These are phyloP conservation scores for Boletus eberwhitei DNA, from an alignment of 768 basidiomycete genomes.

Conservation along the genomic window DNA sequence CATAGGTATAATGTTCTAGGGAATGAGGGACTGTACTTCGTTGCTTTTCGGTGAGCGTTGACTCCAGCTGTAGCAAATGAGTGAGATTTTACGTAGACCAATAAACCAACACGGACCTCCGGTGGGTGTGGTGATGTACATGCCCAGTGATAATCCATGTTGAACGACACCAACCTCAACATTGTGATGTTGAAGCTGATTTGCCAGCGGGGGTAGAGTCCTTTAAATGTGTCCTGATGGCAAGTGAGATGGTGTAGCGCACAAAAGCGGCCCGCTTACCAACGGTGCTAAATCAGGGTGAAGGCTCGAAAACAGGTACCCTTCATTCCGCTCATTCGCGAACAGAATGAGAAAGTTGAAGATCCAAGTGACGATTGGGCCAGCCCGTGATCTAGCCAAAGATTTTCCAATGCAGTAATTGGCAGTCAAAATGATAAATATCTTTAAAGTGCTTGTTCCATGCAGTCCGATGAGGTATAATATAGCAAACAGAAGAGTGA, in stretches of 20 bases:
- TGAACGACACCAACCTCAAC: constrained; percentile 89
- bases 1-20: constrained; percentile 56
- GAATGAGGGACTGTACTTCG: constrained; percentile 56
- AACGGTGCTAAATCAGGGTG: constrained; percentile 53
- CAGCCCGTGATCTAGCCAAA: constrained; percentile 40
- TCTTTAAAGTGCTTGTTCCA: constrained; percentile 76
- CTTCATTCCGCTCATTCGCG: constrained; percentile 68
- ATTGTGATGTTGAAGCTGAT: constrained; percentile 95
- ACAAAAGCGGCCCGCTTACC: constrained; percentile 41
- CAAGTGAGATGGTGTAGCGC: constrained; percentile 6
- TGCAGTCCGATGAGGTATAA: constrained; percentile 72
- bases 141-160: constrained; percentile 91
- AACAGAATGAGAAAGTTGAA: constrained; percentile 77
- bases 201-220: constrained; percentile 90
- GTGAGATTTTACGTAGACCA: constrained; percentile 1
- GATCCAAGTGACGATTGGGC: constrained; percentile 64
- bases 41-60: constrained; percentile 51
- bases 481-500: constrained; percentile 58
- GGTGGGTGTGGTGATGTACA: constrained; percentile 36
- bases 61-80: constrained; percentile 22
- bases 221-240: constrained; percentile 60
- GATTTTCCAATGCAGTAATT: constrained; percentile 67
- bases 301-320: constrained; percentile 65
- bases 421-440: constrained; percentile 60
- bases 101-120: constrained; percentile 38